Conservation (phyloP, 768 basidiomycete genomes). For the Solioccasus polychromus region DNA sequence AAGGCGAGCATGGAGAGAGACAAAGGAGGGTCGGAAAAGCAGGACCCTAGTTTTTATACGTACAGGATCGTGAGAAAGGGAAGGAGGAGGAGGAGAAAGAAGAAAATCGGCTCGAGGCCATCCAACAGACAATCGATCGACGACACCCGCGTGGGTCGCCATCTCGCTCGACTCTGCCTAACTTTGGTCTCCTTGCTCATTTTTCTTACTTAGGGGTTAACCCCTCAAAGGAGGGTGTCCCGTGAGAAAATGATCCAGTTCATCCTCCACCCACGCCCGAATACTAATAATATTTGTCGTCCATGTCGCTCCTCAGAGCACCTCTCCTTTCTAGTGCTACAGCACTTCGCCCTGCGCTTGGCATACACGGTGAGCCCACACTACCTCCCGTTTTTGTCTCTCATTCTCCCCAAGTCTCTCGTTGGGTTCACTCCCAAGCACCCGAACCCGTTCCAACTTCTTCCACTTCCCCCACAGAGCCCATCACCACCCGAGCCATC, state of each 20-base stretch:
- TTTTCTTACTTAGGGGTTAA: not conserved
- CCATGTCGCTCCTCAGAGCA: conserved; percentile 46
- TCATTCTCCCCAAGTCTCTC: conserved; percentile 37
- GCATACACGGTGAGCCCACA: conserved; percentile 38
- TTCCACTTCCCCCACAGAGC: conserved; percentile 45
- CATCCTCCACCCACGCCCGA: not conserved
- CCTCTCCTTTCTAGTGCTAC: conserved; percentile 30
- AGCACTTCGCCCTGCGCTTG: conserved; percentile 43
- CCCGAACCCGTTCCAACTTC: conserved; percentile 41
- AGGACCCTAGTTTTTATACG: conserved; percentile 24
- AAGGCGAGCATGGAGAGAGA: conserved; percentile 23
- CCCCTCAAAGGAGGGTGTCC: conserved; percentile 14
- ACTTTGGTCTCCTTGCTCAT: no score
- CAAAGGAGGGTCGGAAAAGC: not conserved
- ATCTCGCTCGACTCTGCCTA: not conserved
- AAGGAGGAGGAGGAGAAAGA: not conserved
- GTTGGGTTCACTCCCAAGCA: conserved; percentile 53
- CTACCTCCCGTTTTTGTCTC: conserved; percentile 10
- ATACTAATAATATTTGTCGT: not conserved
- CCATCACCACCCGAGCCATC: conserved; percentile 71
- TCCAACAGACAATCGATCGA: not conserved
- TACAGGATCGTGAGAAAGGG: conserved; percentile 31
- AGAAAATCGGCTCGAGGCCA: not conserved
- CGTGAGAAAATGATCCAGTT: conserved; percentile 9
- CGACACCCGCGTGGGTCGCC: not conserved